Conservation (phyloP, 225 moss, liverwort and hornwort species). For the Physcomitrellopsis africana region DNA sequence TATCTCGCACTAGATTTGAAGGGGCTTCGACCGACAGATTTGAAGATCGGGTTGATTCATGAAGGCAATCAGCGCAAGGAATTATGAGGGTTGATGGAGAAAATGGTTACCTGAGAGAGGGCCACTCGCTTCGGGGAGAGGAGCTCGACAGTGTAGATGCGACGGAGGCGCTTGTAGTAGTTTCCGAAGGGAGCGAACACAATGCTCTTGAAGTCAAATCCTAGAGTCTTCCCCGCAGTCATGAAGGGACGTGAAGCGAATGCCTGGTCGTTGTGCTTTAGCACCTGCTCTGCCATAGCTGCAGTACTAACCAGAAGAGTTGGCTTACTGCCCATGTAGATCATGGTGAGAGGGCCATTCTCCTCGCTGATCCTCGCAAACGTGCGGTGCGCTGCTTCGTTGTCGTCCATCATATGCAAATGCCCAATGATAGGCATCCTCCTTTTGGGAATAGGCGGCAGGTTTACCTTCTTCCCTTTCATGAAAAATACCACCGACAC, state of each 20-base stretch:
- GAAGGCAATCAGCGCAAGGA: too few species aligned
- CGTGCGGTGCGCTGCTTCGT: conserved; percentile 57
- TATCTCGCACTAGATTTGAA: too few species aligned
- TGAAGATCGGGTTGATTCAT: too few species aligned
- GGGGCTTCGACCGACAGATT: too few species aligned
- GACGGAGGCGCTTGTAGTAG: conserved; percentile 53
- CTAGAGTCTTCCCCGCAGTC: conserved; percentile 51
- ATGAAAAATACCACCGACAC: neutral
- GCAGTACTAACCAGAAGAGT: conserved; percentile 53
- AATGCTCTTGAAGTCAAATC: conserved; percentile 47
- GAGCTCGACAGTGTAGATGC: conserved; percentile 56
- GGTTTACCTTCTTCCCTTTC: conserved; percentile 29
- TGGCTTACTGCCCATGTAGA: conserved; percentile 51
- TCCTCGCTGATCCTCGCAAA: conserved; percentile 41
- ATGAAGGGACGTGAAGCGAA: conserved; percentile 58
- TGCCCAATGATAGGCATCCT: conserved; percentile 54
- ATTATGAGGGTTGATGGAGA: too few species aligned
- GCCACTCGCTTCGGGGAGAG: conserved; percentile 55
- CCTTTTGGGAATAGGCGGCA: conserved; percentile 53
- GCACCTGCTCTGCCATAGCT: conserved; percentile 56
- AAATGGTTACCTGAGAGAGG: conserved; percentile 43
- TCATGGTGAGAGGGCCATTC: conserved; percentile 49
- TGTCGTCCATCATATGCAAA: conserved; percentile 48
- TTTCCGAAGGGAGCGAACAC: conserved; percentile 51
- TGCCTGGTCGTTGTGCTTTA: conserved; percentile 56